Evolutionary conservation across 129 eudicot species (phyloP), one percentile per base, ranked within the genome.

Genomic region (Pseudognaphalium luteoalbum): DNA sequence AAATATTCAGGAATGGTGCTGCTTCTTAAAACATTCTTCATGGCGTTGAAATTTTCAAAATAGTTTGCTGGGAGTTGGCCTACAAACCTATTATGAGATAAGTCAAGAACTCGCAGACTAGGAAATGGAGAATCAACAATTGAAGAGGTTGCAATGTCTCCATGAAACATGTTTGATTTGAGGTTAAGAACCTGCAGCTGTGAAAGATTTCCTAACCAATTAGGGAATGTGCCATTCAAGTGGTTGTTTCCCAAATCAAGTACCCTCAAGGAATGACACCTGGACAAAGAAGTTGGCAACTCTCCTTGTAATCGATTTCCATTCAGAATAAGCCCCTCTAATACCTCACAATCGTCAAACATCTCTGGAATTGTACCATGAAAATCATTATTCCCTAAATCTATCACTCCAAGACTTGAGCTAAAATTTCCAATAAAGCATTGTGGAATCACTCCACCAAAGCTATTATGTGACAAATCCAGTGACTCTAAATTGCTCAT

Each of bases 251-350:
- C 71, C 6, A 35, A 6, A 32, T 65, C 70, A 34, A 65, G 6
- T 16, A 65, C 25, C 7, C 15, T 22, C 33, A 85, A 42, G 17
- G 7, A 0, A 44, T 20, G 63, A 22, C 82, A 80, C 7, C 47
- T 56, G 10, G 41, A 39, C 52, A 80, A 22, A 8, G 81, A 62
- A 17, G 54, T 20, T 3, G 84, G 82, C 7, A 83, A 19, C 21
- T 17, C 33, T 65, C 87, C 84, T 64, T 76, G 20, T 32, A 83
- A 44, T n/a, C 8, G 60, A 79, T 83, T 79, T 2, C 70, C 74
- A 16, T 57, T 28, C 51, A 80, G 44, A 44, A 56, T 35, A 10
- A 83, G 64, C 20, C 37, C 66, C 9, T 56, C n/a, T 42, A 83
- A 54, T 0, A 2, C 0, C 57, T 41, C 28, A 3, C 64, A 35